phyloP scores from a whole-genome alignment of 2,329 filamentous ascomycete species.

The Fusarium cicatricum region DNA sequence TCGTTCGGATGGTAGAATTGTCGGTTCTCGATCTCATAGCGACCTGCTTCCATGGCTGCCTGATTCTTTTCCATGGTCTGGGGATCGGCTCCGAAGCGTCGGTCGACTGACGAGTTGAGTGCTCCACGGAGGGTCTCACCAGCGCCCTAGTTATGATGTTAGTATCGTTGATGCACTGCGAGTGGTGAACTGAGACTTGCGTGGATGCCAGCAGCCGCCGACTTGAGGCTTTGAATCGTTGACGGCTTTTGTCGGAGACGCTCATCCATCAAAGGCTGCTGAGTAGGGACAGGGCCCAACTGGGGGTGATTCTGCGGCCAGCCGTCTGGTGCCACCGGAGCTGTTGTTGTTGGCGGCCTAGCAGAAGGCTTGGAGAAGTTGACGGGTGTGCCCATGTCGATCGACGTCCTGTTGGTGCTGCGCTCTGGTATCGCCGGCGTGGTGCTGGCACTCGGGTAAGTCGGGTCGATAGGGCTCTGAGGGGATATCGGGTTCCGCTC shows the following conservation, averaged over 20 bases:
- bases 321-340: background rate
- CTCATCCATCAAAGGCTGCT: background rate
- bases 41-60: conserved; percentile 35
- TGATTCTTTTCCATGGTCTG: conserved; percentile 35
- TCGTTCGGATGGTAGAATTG: conserved; percentile 33
- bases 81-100: conserved; percentile 17
- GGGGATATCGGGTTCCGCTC: conserved; percentile 26
- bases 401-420: conserved; percentile 3
- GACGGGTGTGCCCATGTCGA: background rate
- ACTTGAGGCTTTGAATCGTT: conserved; percentile 36
- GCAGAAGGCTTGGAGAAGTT: conserved; percentile 26
- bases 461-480: background rate
- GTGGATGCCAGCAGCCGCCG: conserved; percentile 35
- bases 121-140: conserved; percentile 39
- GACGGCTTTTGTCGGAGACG: conserved; percentile 14
- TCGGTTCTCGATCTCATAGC: conserved; percentile 37
- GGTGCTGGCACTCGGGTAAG: background rate
- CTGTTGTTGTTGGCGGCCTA: background rate
- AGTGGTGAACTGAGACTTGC: background rate
- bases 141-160: conserved; percentile 27
- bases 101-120: conserved; percentile 37
- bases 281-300: background rate
- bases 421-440: conserved; percentile 32
- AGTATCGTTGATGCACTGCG: background rate
- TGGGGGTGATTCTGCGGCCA: background rate